phyloP scores from a whole-genome alignment of 345 rosid species.

The Erucastrum elatum region DNA sequence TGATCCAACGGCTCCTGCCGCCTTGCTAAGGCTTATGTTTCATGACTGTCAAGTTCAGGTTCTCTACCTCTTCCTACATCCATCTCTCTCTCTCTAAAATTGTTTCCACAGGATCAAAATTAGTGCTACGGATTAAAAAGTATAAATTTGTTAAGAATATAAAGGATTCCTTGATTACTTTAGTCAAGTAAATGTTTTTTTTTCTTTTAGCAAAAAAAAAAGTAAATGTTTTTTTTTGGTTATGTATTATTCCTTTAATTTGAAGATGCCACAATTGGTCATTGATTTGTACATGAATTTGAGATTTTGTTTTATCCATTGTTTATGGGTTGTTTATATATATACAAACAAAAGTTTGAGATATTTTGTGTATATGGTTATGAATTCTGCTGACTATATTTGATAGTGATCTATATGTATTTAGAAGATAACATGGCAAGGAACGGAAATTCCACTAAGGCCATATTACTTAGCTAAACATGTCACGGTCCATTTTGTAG shows the following conservation, averaged over 20 bases:
- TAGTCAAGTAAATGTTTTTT: too few relatives aligned
- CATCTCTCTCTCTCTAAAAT: constrained; percentile 1
- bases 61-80: not conserved
- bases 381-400: not conserved
- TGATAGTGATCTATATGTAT: too few relatives aligned
- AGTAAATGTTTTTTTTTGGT: not conserved
- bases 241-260: too few relatives aligned
- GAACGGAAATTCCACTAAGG: not conserved
- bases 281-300: not conserved
- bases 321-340: not conserved
- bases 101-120: not conserved
- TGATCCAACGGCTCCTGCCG: constrained; percentile 50
- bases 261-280: too few relatives aligned
- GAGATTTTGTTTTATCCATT: not conserved
- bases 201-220: too few relatives aligned
- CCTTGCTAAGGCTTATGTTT: constrained; percentile 53
- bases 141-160: too few relatives aligned
- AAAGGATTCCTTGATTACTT: too few relatives aligned
- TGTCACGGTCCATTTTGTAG: constrained; percentile 11
- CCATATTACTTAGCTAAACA: constrained; percentile 17
- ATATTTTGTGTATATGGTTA: not conserved
- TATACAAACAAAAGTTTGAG: constrained; percentile 6
- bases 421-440: not conserved
- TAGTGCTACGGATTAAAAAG: too few relatives aligned
- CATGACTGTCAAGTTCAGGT: constrained; percentile 65